A percentile compares a stretch with the other conserved stretches of the same genome.
Evolutionary conservation across 805 yeast species (phyloP).

Genomic region (Kluyveromyces aestuarii): DNA sequence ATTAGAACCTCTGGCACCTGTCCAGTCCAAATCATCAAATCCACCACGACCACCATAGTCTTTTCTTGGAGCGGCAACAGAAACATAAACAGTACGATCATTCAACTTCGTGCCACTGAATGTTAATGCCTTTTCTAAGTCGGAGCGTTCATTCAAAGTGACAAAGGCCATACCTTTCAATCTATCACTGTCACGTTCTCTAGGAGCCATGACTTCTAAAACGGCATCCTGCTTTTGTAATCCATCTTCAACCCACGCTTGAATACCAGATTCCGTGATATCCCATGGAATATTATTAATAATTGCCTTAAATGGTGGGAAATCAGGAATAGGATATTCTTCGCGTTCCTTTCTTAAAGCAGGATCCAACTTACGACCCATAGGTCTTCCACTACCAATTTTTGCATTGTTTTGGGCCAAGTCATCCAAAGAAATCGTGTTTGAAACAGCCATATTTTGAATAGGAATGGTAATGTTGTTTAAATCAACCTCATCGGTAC

Average conservation of each 20-base stretch:
- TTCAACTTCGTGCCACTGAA: conserved; percentile 60
- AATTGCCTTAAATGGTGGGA: conserved; percentile 88
- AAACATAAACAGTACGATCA: conserved; percentile 62
- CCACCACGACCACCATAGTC: conserved; percentile 33
- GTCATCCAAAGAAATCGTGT: conserved; percentile 23
- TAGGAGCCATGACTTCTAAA: conserved; percentile 61
- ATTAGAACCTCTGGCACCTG: conserved; percentile 17
- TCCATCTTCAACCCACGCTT: conserved; percentile 50
- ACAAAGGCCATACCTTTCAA: conserved; percentile 86
- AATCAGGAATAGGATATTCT: conserved; percentile 81
- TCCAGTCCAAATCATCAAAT: conserved; percentile 23
- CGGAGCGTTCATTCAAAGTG: conserved; percentile 69
- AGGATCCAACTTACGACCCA: conserved; percentile 29
- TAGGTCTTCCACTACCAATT: conserved; percentile 21
- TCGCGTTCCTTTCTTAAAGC: conserved; percentile 38
- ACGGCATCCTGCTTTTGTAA: conserved; percentile 46
- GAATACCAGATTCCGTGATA: conserved; percentile 53
- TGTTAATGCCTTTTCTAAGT: conserved; percentile 62
- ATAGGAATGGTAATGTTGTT: conserved; percentile 49
- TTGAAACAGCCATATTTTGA: conserved; percentile 18
- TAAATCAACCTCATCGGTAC: conserved; percentile 74
- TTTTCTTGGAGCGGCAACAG: conserved; percentile 68
- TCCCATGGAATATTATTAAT: conserved; percentile 82
- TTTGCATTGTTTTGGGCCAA: conserved; percentile 15
- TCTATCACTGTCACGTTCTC: conserved; percentile 55